Evolutionary conservation across 164 flowering plant genomes (phyloP), one percentile per base, ranked within the genome.

Genomic region (Platanus orientalis): DNA sequence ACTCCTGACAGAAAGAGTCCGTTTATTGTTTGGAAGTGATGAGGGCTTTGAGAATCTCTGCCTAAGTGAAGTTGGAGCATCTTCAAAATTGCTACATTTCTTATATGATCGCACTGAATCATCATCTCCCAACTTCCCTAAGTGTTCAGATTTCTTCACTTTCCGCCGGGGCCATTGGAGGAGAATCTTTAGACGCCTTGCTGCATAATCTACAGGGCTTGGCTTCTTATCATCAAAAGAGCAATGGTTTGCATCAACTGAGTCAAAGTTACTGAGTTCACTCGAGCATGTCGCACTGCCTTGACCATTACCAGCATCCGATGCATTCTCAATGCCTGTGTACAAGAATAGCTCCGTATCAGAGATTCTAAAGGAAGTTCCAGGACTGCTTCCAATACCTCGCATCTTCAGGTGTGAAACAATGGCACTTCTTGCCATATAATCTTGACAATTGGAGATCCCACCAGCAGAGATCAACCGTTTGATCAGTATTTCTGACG

Each of bases 391-490:
- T 54, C 83, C 80, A 61, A 82, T 73, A 5, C 85, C 83, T 36
- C 82, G 90, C 77, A 67, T 78, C 68, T 74, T 87, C 36, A 83
- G 60, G 17, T 79, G 83, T 10, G 85, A 83, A 71, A 62, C 83
- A 17, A 80, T 70, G 34, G 80, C 80, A 28, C 62, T 81, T 70
- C 84, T 79, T 3, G 80, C 71, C 59, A 36, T 65, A n/a, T 71
- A 45, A 32, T 80, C 83, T 23, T 68, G 70, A 58, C 69, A 57
- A 47, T 76, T 73, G 29, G 82, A 79, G 39, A 83, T 81, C 6
- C 97, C 96, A 1, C 98, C 97, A 23, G 96, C 98, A 9, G 91
- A 83, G 58, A 82, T 74, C 64, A 90, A 60, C 74, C 70, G 82
- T 64, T 80, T 90, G 61, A 88, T 85, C 54, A 93, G 64, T 58